Conservation (phyloP, 495 filamentous ascomycete species). For the Annulohypoxylon moriforme region DNA sequence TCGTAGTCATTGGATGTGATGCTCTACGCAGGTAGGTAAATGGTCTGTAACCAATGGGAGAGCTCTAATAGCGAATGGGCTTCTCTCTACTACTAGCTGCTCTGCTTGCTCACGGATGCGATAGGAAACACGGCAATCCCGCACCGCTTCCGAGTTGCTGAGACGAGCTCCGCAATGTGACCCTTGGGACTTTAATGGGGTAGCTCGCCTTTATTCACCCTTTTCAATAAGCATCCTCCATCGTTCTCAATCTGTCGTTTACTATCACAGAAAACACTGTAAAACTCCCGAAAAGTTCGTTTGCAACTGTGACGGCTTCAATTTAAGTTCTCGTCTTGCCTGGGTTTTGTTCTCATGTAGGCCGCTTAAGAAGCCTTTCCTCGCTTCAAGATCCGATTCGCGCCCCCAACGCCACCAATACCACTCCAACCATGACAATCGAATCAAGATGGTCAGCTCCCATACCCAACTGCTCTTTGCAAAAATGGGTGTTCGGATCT, state of each 20-base stretch:
- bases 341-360: background rate
- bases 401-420: background rate
- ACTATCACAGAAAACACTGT: background rate
- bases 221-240: background rate
- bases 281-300: background rate
- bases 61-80: conserved; percentile 20
- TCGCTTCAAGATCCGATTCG: background rate
- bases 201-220: conserved; percentile 4
- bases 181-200: background rate
- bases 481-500: conserved; percentile 52
- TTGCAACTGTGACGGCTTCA: background rate
- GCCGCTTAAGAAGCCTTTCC: background rate
- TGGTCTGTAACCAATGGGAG: conserved; percentile 18
- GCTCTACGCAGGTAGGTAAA: background rate
- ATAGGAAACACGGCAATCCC: background rate
- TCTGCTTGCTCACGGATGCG: conserved; percentile 13
- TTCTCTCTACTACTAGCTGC: background rate
- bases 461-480: conserved; percentile 50
- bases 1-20: background rate
- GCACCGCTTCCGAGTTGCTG: conserved; percentile 14
- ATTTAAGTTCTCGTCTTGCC: background rate
- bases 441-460: conserved; percentile 57
- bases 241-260: background rate
- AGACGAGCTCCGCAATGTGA: conserved; percentile 10
- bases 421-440: conserved; percentile 49